phyloP scores from a whole-genome alignment of 2,329 filamentous ascomycete species.

The Chaetoscypha palmicola region DNA sequence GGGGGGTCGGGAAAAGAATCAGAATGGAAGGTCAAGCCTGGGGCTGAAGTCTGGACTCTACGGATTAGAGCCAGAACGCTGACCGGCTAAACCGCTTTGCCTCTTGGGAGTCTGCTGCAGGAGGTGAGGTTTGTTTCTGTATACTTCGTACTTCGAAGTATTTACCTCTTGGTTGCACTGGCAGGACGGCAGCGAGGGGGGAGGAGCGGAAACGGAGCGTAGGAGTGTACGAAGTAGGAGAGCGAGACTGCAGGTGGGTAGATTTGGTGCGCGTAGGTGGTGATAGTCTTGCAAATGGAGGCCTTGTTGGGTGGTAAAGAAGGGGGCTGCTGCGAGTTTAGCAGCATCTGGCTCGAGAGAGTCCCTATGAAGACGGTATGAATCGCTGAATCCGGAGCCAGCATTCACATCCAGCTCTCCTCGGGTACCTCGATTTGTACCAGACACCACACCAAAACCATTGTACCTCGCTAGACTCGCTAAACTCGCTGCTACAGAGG shows the following conservation, averaged over 20 bases:
- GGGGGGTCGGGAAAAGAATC: slow-evolving; percentile 7
- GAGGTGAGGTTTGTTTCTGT: too few relatives aligned
- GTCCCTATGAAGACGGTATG: too few relatives aligned
- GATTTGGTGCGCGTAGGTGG: too few relatives aligned
- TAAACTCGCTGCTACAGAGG: not conserved
- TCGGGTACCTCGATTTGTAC: not conserved
- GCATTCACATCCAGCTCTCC: not conserved
- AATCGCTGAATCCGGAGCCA: not conserved
- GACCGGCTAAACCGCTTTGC: slow-evolving; percentile 5
- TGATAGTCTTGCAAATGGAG: too few relatives aligned
- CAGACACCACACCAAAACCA: not conserved
- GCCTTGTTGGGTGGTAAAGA: too few relatives aligned
- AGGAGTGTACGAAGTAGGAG: too few relatives aligned
- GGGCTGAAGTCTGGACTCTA: slow-evolving; percentile 4
- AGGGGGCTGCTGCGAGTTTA: too few relatives aligned
- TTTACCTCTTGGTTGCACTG: not conserved
- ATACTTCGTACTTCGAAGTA: not conserved
- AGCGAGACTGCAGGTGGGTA: too few relatives aligned
- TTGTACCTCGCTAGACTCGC: not conserved
- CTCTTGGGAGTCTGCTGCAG: too few relatives aligned
- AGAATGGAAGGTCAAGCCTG: slow-evolving; percentile 5
- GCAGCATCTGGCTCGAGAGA: too few relatives aligned
- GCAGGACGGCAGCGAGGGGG: not conserved
- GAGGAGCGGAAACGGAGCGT: slow-evolving; percentile 1
- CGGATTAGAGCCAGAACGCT: slow-evolving; percentile 5